phyloP scores from a whole-genome alignment of 2,329 filamentous ascomycete species.

The Sclerotinia nivalis region DNA sequence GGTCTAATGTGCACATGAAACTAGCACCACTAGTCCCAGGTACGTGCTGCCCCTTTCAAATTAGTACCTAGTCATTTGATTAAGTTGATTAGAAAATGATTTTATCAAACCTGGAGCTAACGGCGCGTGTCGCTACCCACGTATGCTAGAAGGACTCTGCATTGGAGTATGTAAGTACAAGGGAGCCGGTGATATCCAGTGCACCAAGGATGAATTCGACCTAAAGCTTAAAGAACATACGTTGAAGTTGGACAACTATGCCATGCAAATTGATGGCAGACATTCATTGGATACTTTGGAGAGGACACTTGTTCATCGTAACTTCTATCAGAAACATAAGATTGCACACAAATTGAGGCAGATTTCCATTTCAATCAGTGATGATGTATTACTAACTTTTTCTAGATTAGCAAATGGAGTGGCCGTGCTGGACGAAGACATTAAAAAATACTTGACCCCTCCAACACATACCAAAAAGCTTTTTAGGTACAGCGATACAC shows the following conservation, averaged over 20 bases:
- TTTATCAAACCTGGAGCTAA: background rate
- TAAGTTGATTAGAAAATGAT: background rate
- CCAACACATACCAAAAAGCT: background rate
- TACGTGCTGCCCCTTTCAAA: background rate
- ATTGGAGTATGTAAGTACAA: conserved; percentile 18
- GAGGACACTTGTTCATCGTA: background rate
- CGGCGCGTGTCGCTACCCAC: background rate
- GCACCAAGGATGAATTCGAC: background rate
- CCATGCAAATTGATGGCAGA: background rate
- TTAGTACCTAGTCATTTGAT: too few relatives aligned
- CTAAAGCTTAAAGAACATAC: background rate
- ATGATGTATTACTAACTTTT: background rate
- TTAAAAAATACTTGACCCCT: background rate
- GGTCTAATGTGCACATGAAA: background rate
- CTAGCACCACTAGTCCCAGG: background rate
- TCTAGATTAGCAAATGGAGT: background rate
- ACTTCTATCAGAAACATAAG: background rate
- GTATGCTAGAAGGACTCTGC: conserved; percentile 4
- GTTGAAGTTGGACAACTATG: background rate
- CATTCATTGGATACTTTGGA: background rate
- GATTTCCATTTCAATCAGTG: background rate
- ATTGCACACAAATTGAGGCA: conserved; percentile 17
- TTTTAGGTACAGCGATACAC: conserved; percentile 2
- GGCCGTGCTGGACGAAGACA: background rate
- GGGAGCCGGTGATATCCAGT: background rate